Evolutionary conservation across 352 stramenopile genomes (phyloP).

Genomic region (Phytopythium cucurbitacearum): DNA sequence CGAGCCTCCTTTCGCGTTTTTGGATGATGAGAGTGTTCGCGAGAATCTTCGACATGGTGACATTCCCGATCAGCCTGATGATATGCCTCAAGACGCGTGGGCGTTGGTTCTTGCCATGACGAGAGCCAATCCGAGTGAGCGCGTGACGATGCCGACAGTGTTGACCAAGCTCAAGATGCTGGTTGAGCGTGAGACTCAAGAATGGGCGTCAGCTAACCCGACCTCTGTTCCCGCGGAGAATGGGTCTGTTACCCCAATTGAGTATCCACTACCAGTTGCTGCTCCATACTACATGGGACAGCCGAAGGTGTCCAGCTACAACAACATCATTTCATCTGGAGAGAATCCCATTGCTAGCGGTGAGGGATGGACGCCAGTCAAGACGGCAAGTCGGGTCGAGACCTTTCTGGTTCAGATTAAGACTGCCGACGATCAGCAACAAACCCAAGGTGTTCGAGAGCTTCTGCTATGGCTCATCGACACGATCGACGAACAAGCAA

Average conservation of each 20-base stretch:
- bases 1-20: constrained; percentile 16
- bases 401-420: neutral
- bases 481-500: no score
- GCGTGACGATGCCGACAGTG: neutral
- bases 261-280: no score
- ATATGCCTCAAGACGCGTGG: constrained; percentile 12
- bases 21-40: constrained; percentile 10
- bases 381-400: neutral
- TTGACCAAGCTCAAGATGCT: constrained; percentile 4
- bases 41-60: constrained; percentile 3
- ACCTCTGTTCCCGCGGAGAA: no score
- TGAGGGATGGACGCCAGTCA: neutral
- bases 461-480: no score
- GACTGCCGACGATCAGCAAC: neutral
- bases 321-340: no score
- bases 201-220: neutral
- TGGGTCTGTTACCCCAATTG: no score
- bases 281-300: no score
- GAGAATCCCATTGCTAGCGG: no score
- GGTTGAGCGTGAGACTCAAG: neutral
- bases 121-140: neutral
- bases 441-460: neutral
- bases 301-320: no score
- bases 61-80: constrained; percentile 4
- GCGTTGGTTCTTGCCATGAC: constrained; percentile 13